Percentiles rank a stretch among this genome's conserved stretches.
Evolutionary conservation across 345 rosid genomes (phyloP).

Genomic region (Gossypium raimondii): DNA sequence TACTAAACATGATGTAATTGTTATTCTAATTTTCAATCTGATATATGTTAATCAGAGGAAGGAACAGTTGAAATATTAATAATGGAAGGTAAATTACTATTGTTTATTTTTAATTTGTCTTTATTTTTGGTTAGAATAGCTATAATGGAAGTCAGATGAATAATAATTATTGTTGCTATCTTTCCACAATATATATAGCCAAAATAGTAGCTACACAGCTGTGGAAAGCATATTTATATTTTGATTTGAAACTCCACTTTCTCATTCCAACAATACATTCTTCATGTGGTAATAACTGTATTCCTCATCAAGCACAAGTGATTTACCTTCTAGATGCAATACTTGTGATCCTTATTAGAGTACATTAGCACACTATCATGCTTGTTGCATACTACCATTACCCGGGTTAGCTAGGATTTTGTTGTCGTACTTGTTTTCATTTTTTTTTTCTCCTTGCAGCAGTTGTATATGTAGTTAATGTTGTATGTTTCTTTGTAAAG

Average conservation of each 20-base stretch:
- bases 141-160: background rate
- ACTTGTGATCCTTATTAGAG: background rate
- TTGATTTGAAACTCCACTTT: background rate
- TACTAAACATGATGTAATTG: background rate
- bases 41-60: background rate
- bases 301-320: background rate
- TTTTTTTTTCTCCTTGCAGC: background rate
- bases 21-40: background rate
- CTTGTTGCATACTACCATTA: background rate
- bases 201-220: background rate
- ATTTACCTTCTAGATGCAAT: background rate
- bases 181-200: background rate
- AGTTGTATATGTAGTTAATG: background rate
- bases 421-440: background rate
- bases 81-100: background rate
- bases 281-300: background rate
- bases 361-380: background rate
- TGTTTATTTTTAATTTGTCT: too few relatives aligned
- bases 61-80: too few relatives aligned
- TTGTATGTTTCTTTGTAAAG: slow-evolving; percentile 35
- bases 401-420: background rate
- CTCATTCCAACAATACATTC: background rate
- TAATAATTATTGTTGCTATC: background rate
- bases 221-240: background rate
- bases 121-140: background rate